Base-by-base conservation (phyloP, 345 rosid species). In the Brassica incana region DNA sequence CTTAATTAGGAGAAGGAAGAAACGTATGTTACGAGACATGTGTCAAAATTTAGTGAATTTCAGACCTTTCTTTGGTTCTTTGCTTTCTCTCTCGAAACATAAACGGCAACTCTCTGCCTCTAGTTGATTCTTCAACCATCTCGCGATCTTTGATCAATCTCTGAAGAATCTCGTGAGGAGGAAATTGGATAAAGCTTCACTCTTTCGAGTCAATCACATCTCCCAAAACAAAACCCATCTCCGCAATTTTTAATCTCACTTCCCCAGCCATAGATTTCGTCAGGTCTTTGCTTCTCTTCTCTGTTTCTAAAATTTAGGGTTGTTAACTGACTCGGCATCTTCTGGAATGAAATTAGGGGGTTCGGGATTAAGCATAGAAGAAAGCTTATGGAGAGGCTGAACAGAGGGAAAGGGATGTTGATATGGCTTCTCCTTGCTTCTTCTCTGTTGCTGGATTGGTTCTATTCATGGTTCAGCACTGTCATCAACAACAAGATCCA, bases 311-410 rank as follows among this genome's bases (percentile, higher is more conserved):
- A n/a, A 67, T 67, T 79, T 73, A 32, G 74, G 77, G 63, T 61
- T 73, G 73, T 67, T 48, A 18, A 54, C 40, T 65, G 67, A 72
- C 9, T 40, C 45, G 45, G 0, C 45, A 8, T 25, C 29, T 81
- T 68, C 2, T 69, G 45, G 5, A 38, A 5, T 3, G 16, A 50
- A 60, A 66, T 6, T 77, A 95, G 98, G 90, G 83, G 84, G 76
- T 86, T 93, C 58, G 93, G 99, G 99, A 89, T 93, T 83, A 87
- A 91, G 84, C 92, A 95, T 40, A 85, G 79, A 86, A 90, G 91
- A 83, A 93, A 88, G 86, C 77, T 93, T 83, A 93, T 90, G 16
- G 97, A 90, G 62, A 88, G 85, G 75, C 84, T 95, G 68, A 79
- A 80, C 86, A 91, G 79, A 82, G 98, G 94, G 68, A 91, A 93